Evolutionary conservation across 73 alveolate species (phyloP), one percentile per base, ranked within the genome.

Genomic region (Symbiodinium natans): DNA sequence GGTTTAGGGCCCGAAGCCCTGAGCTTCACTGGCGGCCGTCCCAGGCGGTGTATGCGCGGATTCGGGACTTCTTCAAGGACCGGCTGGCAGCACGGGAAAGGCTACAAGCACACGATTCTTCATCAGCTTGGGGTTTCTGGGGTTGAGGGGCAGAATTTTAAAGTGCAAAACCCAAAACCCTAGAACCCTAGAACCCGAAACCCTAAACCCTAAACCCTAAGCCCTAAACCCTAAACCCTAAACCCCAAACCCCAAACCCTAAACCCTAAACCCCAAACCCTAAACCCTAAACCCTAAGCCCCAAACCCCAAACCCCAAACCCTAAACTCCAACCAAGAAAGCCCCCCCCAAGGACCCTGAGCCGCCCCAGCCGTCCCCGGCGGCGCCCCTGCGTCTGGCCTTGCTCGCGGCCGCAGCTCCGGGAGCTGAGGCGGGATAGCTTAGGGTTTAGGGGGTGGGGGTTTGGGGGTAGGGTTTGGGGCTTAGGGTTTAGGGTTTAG

Each of bases 11-110:
- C 56, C 11, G 5, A 43, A 5, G 11, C 56, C 56, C 56, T 43
- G 56, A 43, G n/a, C n/a, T n/a, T n/a, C n/a, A n/a, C n/a, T n/a
- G n/a, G n/a, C n/a, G n/a, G n/a, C n/a, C n/a, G 33, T 13, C 54
- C 36, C 46, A 90, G 97, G 97, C 97, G 0, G 97, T 90, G 21
- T 90, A 90, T 71, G 75, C 43, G 31, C 43, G 19, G 56, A 90
- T 90, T 88, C 27, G 39, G 46, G 77, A 73, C 56, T 90, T 90
- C 77, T 90, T 90, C 97, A 88, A 88, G 95, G 95, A 23, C 42
- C n/a, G 77, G 33, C 36, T 10, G 29, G 33, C 59, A 46, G 59
- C 13, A n/a, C n/a, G n/a, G n/a, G n/a, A n/a, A n/a, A n/a, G n/a
- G n/a, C n/a, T n/a, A n/a, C n/a, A n/a, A n/a, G n/a, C n/a, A n/a